Evolutionary conservation across 345 rosid genomes (phyloP), one percentile per base, ranked within the genome.

Genomic region (Aquilaria sinensis): DNA sequence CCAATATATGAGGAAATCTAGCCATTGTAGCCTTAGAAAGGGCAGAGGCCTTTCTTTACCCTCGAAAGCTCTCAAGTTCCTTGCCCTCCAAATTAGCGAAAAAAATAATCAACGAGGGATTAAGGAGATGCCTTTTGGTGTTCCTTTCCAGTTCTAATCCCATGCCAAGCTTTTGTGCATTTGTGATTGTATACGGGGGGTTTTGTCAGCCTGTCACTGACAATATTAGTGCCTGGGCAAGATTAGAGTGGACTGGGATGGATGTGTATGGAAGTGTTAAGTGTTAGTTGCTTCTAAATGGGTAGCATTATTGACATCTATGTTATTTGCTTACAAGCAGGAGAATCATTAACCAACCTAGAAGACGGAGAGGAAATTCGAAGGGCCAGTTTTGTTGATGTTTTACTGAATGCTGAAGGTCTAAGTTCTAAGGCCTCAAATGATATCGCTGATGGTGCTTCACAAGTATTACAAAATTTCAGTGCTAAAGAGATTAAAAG

Each of bases 321-420:
- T 66, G 48, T 30, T 69, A 47, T 63, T 71, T 61, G 52, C 14
- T 57, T 55, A 50, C 61, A 64, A 60, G 49, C 77, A 92, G 96
- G 74, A 71, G 91, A 80, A 64, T 63, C 71, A 51, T 68, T 81
- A 66, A 67, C 68, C 57, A 77, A 70, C 65, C 59, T 74, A 51
- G 82, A 72, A 74, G 84, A 74, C 61, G 64, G 31, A 29, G 86
- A 80, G 71, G 92, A 87, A 66, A 80, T 84, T 52, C 78, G 95
- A 56, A 80, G 93, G 67, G 81, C 82, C 67, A 85, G 73, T 72
- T 92, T 92, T 85, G 96, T 89, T 60, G 84, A 87, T 61, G 62
- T 72, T 68, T 72, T 92, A 73, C 72, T 87, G 81, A 80, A 71
- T 65, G 55, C 74, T 5, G 85, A 82, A 37, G 70, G 51, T 68